Percentiles rank a stretch among this genome's conserved stretches.
phyloP scores from a whole-genome alignment of 2,329 filamentous ascomycete genomes.

The Stagonosporopsis chrysanthemi region DNA sequence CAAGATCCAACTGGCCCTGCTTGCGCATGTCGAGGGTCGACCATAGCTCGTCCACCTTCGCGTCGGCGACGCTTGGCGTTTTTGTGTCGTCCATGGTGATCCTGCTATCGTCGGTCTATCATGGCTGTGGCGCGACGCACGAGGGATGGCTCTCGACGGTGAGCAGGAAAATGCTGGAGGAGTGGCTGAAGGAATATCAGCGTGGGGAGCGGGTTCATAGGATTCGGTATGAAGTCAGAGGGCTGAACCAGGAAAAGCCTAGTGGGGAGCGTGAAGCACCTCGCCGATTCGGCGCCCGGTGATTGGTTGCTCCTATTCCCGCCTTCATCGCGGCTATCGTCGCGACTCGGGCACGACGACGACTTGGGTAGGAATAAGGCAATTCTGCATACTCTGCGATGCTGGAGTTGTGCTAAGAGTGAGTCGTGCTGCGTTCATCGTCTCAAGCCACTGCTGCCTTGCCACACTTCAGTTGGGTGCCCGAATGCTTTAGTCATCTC shows the following conservation, averaged over 20 bases:
- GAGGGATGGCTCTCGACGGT: slow-evolving; percentile 30
- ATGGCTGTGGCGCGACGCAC: slow-evolving; percentile 45
- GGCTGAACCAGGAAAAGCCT: slow-evolving; percentile 33
- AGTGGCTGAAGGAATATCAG: slow-evolving; percentile 34
- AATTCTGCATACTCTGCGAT: neutral
- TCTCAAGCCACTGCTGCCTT: neutral
- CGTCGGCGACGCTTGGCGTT: slow-evolving; percentile 79
- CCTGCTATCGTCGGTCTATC: slow-evolving; percentile 49
- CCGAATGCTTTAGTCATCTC: neutral
- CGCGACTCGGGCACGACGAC: neutral
- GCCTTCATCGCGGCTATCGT: slow-evolving; percentile 6
- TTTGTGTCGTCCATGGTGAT: slow-evolving; percentile 75
- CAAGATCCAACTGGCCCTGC: slow-evolving; percentile 82
- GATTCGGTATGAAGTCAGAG: slow-evolving; percentile 42
- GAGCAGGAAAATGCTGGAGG: slow-evolving; percentile 16
- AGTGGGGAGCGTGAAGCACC: slow-evolving; percentile 17
- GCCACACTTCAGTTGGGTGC: neutral
- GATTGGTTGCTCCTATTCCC: slow-evolving; percentile 26
- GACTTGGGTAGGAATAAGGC: neutral
- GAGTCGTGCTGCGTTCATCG: neutral
- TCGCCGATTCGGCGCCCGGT: slow-evolving; percentile 23
- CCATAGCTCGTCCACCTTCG: slow-evolving; percentile 86
- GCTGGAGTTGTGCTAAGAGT: neutral
- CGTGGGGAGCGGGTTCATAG: slow-evolving; percentile 27
- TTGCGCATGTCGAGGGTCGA: slow-evolving; percentile 76